Evolutionary conservation across 202 grass and related monocot genomes (phyloP), one percentile per base, ranked within the genome.

Genomic region (Alloteropsis angusta): DNA sequence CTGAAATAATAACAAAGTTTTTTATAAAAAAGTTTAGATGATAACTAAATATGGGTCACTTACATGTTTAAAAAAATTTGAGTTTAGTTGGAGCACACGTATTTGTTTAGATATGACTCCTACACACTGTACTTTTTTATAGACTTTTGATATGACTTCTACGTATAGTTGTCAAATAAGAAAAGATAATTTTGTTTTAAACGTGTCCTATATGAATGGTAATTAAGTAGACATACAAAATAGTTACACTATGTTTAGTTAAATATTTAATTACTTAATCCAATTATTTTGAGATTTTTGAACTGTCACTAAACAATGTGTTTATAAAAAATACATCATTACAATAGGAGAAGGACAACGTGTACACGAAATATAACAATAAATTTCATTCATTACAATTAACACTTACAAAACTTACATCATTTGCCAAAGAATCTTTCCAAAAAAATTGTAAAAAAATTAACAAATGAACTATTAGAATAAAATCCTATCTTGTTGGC

Each of bases 361-460:
- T 71, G 1, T 37, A 53, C 59, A 76, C 48, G 4, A 22, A 77
- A 69, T 69, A 53, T 60, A 35, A 26, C 7, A 12, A 52, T 15
- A 79, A 36, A 67, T 72, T 2, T 48, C 18, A 19, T 71, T 47
- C 8, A 18, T 78, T 83, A 79, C 67, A 66, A 57, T 58, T 49
- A 34, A 67, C 68, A 59, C 39, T 87, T 83, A 73, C 42, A 59
- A 59, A 46, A 82, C 34, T 58, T 45, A 57, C 46, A 53, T 32
- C 17, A 36, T 2, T 47, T 59, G 13, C 22, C 25, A 80, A 34
- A 85, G 44, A 41, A 70, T 72, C 35, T 5, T 52, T 53, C 23
- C 11, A 41, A 78, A 48, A 48, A 78, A 60, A 37, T 1, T 42
- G 18, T 7, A 16, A 5, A 2, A 9, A 55, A 41, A 68, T 47